phyloP scores from a whole-genome alignment of 2,329 filamentous ascomycete genomes.

The Alternaria ventricosa region DNA sequence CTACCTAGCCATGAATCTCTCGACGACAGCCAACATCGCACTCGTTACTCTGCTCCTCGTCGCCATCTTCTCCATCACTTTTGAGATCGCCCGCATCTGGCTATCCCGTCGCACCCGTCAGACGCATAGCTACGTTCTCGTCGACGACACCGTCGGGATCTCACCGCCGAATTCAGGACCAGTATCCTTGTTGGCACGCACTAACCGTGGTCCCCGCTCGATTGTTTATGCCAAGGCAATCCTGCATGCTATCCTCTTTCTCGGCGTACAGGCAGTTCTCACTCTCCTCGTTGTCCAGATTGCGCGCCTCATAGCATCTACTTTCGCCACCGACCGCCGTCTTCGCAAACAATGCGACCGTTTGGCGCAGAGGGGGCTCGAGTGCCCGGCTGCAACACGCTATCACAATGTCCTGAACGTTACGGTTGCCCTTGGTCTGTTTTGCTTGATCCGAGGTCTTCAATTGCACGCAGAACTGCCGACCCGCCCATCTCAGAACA shows the following conservation, averaged over 20 bases:
- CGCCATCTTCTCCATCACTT: background rate
- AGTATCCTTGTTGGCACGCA: background rate
- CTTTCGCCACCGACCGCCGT: background rate
- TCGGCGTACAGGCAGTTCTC: background rate
- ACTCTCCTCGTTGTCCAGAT: background rate
- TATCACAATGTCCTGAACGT: background rate
- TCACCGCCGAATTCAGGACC: background rate
- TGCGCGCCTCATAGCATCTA: background rate
- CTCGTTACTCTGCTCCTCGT: slow-evolving; percentile 3
- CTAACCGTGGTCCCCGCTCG: background rate
- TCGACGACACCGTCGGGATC: background rate
- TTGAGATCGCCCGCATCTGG: background rate
- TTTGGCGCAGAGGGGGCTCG: background rate
- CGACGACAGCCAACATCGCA: background rate
- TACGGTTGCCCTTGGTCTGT: background rate
- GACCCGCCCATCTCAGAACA: background rate
- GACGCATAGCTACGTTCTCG: background rate
- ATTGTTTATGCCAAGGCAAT: background rate
- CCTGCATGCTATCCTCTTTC: background rate
- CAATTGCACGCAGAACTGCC: slow-evolving; percentile 1
- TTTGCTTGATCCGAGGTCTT: background rate
- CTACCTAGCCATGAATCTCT: background rate
- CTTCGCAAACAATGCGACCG: background rate
- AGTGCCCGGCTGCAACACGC: background rate
- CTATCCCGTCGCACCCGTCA: background rate